Conservation (phyloP, 192 early-diverging fungal species). For the Dispira parvispora region DNA sequence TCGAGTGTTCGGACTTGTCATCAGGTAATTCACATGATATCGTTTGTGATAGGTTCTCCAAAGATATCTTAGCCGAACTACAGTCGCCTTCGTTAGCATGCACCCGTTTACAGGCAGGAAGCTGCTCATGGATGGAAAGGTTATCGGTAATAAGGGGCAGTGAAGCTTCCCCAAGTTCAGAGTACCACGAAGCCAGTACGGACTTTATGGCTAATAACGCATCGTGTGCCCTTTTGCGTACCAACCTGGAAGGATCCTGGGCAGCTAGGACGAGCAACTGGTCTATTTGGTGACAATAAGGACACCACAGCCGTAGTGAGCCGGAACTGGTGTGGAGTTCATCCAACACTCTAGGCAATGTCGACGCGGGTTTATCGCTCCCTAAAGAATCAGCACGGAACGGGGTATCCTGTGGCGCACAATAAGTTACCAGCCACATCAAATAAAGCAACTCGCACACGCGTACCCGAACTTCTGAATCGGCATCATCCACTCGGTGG, state of each 20-base stretch:
- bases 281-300: constrained; percentile 14
- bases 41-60: neutral
- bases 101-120: neutral
- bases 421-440: no score
- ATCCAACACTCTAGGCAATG: no score
- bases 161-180: neutral
- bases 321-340: no score
- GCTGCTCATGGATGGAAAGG: neutral
- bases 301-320: constrained; percentile 11
- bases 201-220: neutral
- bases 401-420: no score
- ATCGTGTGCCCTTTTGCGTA: constrained; percentile 10
- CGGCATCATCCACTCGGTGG: no score
- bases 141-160: neutral
- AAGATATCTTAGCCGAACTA: neutral
- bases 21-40: neutral
- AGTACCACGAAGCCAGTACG: neutral
- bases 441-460: no score
- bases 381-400: no score
- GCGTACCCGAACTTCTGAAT: no score
- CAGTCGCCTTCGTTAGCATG: neutral
- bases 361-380: no score
- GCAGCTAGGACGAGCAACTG: constrained; percentile 22
- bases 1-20: neutral
- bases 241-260: constrained; percentile 25